Percentiles rank a stretch among this genome's conserved stretches.
Conservation (phyloP, 106 monocot species). For the Dendrobium huoshanense region DNA sequence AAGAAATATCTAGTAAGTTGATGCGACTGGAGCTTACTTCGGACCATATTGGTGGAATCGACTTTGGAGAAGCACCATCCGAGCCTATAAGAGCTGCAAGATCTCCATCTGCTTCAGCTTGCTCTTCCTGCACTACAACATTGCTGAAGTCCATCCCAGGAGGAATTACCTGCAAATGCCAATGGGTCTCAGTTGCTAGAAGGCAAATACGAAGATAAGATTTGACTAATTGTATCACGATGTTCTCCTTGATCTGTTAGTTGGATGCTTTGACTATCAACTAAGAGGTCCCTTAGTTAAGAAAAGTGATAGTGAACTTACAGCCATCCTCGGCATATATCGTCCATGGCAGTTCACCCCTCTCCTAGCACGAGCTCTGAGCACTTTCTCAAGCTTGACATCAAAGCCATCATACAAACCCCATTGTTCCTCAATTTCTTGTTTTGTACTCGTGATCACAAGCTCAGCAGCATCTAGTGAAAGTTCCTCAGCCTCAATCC, state of each 20-base stretch:
- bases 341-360: slow-evolving; percentile 82
- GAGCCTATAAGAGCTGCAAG: slow-evolving; percentile 26
- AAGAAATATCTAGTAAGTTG: not conserved
- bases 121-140: slow-evolving; percentile 71
- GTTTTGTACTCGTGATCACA: slow-evolving; percentile 87
- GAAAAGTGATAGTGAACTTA: slow-evolving; percentile 22
- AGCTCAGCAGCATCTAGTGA: slow-evolving; percentile 86
- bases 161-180: slow-evolving; percentile 67
- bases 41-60: slow-evolving; percentile 69
- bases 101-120: slow-evolving; percentile 46
- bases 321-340: slow-evolving; percentile 94
- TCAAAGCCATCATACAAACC: slow-evolving; percentile 96
- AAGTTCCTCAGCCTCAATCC: slow-evolving; percentile 89
- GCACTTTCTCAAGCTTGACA: slow-evolving; percentile 83
- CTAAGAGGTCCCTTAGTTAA: too few species aligned
- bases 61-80: slow-evolving; percentile 54
- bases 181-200: not conserved
- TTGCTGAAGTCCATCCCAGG: slow-evolving; percentile 99
- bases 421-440: slow-evolving; percentile 99
- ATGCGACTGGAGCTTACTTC: slow-evolving; percentile 34
- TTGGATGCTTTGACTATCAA: too few species aligned
- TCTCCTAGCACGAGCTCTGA: slow-evolving; percentile 55
- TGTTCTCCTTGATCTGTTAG: too few species aligned
- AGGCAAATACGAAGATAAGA: not conserved
- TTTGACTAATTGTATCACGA: not conserved